Base-by-base conservation (phyloP, 2,329 filamentous ascomycete species). In the Penicillium sp. region DNA sequence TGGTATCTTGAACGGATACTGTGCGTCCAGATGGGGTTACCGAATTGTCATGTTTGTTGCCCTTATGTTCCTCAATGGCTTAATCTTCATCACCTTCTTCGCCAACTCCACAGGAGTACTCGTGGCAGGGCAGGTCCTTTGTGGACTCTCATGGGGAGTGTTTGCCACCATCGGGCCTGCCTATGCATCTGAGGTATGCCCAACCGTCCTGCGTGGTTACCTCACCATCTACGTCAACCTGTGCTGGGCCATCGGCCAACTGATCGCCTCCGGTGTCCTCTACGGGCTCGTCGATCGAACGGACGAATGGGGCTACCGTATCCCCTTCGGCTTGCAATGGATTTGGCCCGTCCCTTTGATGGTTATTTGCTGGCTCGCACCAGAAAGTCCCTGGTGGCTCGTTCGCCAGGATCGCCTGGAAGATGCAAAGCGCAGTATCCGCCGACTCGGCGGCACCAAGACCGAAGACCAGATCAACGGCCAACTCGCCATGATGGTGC, bases 11-110 rank as follows among this genome's bases (percentile, higher is more conserved):
- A 64, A 61, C 28, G 64, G 64, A 42, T 64, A 57, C 34, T 42
- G 61, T 28, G 58, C 58, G 5, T 61, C 63, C 6, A 46, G 53
- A 41, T 65, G 56, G 53, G 76, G 76, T 1, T 73, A 76, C 44
- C 69, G 72, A 39, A 65, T 63, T 45, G 71, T 75, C 0, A 66
- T 77, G 57, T 70, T 77, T 38, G 51, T 57, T 29, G 66, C 67
- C 3, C 65, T 77, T n/a, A 61, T 64, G 19, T 68, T 67, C 53
- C 59, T 78, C 29, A 61, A 64, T 6, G 68, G 57, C 9, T 74
- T 74, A 54, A 71, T 77, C 57, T 77, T 77, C 55, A 65, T 78
- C 50, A 65, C 69, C 29, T 75, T 78, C 64, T 78, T 77, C 45
- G 72, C 75, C 0, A 68, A 68, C 7, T 72, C 66, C 21, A 65